phyloP scores from a whole-genome alignment of 2,329 filamentous ascomycete genomes.

The Trichoderma sp. region DNA sequence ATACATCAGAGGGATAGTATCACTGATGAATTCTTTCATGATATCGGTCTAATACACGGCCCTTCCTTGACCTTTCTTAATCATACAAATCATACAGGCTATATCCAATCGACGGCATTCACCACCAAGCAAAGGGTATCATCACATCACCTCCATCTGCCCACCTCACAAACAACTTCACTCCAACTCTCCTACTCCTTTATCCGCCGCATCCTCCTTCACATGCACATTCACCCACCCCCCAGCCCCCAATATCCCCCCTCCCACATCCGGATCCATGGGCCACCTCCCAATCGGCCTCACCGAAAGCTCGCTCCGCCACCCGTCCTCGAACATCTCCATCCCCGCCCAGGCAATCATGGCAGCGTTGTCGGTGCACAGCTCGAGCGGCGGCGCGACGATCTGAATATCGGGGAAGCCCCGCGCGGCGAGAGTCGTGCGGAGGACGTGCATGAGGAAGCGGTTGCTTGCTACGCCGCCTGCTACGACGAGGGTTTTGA shows the following conservation, averaged over 20 bases:
- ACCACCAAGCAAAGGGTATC: slow-evolving; percentile 2
- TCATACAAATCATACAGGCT: background rate
- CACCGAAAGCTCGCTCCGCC: slow-evolving; percentile 62
- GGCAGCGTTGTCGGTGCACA: slow-evolving; percentile 94
- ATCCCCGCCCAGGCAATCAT: slow-evolving; percentile 96
- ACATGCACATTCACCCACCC: slow-evolving; percentile 45
- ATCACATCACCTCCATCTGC: too few species aligned
- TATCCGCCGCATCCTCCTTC: slow-evolving; percentile 28
- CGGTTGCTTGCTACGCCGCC: slow-evolving; percentile 88
- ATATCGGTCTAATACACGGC: background rate
- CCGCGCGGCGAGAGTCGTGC: slow-evolving; percentile 61
- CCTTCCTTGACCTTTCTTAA: background rate
- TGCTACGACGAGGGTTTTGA: slow-evolving; percentile 71
- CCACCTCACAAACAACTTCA: too few species aligned
- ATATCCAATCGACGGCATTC: background rate
- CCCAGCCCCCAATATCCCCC: slow-evolving; percentile 66
- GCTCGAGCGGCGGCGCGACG: slow-evolving; percentile 70
- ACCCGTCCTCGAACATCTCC: slow-evolving; percentile 87
- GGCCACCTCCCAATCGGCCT: slow-evolving; percentile 70
- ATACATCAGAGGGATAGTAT: too few species aligned
- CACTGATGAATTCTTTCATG: background rate
- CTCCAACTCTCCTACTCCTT: too few species aligned
- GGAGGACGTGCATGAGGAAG: slow-evolving; percentile 71
- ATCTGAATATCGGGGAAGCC: slow-evolving; percentile 65
- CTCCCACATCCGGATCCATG: slow-evolving; percentile 60